These are phyloP conservation scores for Psilocybe mexicana DNA, from an alignment of 1,284 basidiomycete species.

Conservation along the genomic window DNA sequence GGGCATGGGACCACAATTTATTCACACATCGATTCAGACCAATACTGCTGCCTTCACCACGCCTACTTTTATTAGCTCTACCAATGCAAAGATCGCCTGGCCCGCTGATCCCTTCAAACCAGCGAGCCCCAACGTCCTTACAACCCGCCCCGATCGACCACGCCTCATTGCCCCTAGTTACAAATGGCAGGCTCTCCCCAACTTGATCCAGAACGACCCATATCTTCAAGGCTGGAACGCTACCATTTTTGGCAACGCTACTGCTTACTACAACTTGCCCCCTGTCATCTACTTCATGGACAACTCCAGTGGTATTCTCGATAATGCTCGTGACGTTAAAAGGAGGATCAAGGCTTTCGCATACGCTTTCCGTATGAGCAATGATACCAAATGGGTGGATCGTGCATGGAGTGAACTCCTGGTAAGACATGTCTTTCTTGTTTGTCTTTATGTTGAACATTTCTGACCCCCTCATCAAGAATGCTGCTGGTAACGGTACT, in stretches of 20 bases:
- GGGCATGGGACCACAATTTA: not conserved
- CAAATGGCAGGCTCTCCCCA: constrained; percentile 87
- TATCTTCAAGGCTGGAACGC: constrained; percentile 91
- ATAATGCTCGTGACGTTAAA: constrained; percentile 90
- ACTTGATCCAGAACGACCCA: constrained; percentile 81
- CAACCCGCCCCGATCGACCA: constrained; percentile 79
- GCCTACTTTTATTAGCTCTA: constrained; percentile 69
- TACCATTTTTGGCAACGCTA: constrained; percentile 90
- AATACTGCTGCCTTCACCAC: constrained; percentile 73
- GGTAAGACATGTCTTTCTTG: constrained; percentile 41
- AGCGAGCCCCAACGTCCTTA: constrained; percentile 55
- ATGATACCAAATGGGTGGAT: constrained; percentile 87
- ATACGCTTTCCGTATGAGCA: constrained; percentile 90
- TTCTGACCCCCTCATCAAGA: constrained; percentile 39
- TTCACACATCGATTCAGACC: constrained; percentile 51
- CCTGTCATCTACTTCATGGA: constrained; percentile 80
- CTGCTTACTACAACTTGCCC: constrained; percentile 59
- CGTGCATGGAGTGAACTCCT: constrained; percentile 83
- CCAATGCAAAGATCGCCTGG: constrained; percentile 61
- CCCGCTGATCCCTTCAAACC: constrained; percentile 76
- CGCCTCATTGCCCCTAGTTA: constrained; percentile 89
- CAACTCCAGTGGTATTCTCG: constrained; percentile 89
- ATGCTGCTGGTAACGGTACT: constrained; percentile 67
- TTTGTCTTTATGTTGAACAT: not conserved
- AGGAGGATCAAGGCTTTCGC: constrained; percentile 90